These are phyloP conservation scores for Castanospermum australe DNA, from an alignment of 306 rosid genomes.

Conservation along the genomic window DNA sequence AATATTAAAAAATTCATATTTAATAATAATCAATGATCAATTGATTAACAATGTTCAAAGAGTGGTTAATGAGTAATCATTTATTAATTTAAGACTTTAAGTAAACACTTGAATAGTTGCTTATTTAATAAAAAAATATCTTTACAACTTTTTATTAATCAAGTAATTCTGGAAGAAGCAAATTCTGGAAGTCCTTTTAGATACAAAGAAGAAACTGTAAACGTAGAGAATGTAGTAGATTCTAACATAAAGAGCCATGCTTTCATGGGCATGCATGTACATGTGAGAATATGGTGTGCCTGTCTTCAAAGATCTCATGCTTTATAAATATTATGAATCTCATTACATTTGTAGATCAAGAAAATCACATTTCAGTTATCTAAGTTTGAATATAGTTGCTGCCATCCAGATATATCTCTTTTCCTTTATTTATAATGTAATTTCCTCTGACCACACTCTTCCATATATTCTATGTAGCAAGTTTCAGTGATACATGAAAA, in stretches of 20 bases:
- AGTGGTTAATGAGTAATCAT: too few relatives aligned
- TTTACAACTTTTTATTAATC: too few relatives aligned
- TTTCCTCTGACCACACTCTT: conserved; percentile 8
- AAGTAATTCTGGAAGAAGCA: too few relatives aligned
- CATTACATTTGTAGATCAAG: not conserved
- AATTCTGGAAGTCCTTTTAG: not conserved
- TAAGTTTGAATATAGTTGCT: not conserved
- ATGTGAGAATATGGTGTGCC: not conserved
- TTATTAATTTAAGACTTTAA: too few relatives aligned
- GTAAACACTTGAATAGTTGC: too few relatives aligned
- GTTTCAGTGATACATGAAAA: not conserved
- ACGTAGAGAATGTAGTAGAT: not conserved
- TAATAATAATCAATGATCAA: too few relatives aligned
- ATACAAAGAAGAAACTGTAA: too few relatives aligned
- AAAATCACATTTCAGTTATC: conserved; percentile 9
- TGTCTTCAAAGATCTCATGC: not conserved
- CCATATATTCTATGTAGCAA: conserved; percentile 2
- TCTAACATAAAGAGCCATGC: not conserved
- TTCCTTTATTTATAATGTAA: conserved; percentile 7
- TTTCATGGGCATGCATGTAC: not conserved
- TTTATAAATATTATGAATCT: not conserved
- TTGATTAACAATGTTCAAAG: too few relatives aligned
- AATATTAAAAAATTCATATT: too few relatives aligned
- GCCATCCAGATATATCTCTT: not conserved
- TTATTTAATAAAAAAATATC: too few relatives aligned